Percentiles rank a stretch among this genome's conserved stretches.
Evolutionary conservation across 768 basidiomycete genomes (phyloP).

Genomic region (Amanita pallidorosea): DNA sequence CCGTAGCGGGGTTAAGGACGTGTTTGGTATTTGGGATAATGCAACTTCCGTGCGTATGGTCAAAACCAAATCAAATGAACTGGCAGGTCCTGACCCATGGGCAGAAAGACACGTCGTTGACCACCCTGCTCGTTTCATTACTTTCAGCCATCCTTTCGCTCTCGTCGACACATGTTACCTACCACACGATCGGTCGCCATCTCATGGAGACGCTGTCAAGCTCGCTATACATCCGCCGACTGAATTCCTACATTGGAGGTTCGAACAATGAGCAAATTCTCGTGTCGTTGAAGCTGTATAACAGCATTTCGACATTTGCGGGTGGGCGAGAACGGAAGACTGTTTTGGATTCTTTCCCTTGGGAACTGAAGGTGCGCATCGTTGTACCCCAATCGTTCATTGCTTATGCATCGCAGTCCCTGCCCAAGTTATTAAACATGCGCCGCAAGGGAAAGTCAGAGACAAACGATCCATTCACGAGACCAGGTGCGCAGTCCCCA

Average conservation of each 20-base stretch:
- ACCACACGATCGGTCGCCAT: constrained; percentile 50
- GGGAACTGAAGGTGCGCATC: constrained; percentile 60
- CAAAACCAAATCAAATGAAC: neutral
- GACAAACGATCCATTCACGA: constrained; percentile 28
- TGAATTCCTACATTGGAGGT: constrained; percentile 55
- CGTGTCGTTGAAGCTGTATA: constrained; percentile 53
- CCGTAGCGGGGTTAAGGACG: constrained; percentile 43
- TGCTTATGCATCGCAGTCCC: constrained; percentile 28
- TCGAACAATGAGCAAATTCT: constrained; percentile 57
- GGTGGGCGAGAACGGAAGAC: constrained; percentile 54
- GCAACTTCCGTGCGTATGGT: constrained; percentile 32
- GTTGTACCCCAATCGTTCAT: neutral
- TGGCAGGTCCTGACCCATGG: neutral
- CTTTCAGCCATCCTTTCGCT: constrained; percentile 52
- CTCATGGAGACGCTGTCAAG: constrained; percentile 53
- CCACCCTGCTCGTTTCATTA: constrained; percentile 34
- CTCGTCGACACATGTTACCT: constrained; percentile 57
- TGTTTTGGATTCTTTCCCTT: constrained; percentile 60
- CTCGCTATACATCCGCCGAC: constrained; percentile 38
- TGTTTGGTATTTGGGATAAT: constrained; percentile 55
- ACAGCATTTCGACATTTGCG: constrained; percentile 49
- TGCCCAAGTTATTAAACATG: constrained; percentile 62
- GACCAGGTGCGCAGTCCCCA: constrained; percentile 39
- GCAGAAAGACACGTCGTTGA: constrained; percentile 29
- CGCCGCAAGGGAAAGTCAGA: constrained; percentile 45